These are phyloP conservation scores for Vaccinium myrtillus DNA, from an alignment of 148 eudicot genomes.

Conservation along the genomic window DNA sequence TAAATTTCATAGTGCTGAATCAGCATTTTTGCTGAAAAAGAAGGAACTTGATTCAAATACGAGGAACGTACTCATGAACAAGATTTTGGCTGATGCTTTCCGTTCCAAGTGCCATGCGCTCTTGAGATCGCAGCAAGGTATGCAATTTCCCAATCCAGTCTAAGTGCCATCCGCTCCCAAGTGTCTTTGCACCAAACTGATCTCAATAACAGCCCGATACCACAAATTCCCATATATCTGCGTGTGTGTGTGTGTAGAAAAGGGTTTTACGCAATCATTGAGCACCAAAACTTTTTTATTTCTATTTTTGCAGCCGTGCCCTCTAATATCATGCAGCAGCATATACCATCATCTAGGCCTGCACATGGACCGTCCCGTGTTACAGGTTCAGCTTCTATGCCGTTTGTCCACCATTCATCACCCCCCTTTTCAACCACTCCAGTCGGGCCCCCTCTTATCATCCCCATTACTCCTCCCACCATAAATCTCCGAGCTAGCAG, in stretches of 20 bases:
- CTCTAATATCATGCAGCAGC: constrained; percentile 38
- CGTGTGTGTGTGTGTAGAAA: background rate
- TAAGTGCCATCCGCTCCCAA: background rate
- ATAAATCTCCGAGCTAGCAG: constrained; percentile 25
- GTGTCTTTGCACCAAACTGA: background rate
- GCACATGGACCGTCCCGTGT: constrained; percentile 22
- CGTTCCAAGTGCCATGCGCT: constrained; percentile 57
- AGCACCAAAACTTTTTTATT: background rate
- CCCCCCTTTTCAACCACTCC: constrained; percentile 28
- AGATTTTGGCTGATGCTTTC: constrained; percentile 67
- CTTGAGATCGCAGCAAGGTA: constrained; percentile 51
- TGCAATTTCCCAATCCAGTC: background rate
- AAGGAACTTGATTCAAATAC: constrained; percentile 52
- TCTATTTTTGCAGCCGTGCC: constrained; percentile 36
- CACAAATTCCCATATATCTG: background rate
- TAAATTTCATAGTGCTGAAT: constrained; percentile 55
- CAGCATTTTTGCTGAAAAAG: constrained; percentile 47
- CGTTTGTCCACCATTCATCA: constrained; percentile 27
- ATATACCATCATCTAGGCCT: constrained; percentile 23
- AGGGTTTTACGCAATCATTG: background rate
- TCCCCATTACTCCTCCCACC: constrained; percentile 33
- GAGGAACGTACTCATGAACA: constrained; percentile 55
- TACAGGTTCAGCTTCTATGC: constrained; percentile 23
- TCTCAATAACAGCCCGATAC: background rate
- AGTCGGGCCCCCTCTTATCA: constrained; percentile 31